Percentiles rank a stretch among this genome's conserved stretches.
phyloP scores from a whole-genome alignment of 192 early-diverging fungal genomes.

The Coemansia sp. region DNA sequence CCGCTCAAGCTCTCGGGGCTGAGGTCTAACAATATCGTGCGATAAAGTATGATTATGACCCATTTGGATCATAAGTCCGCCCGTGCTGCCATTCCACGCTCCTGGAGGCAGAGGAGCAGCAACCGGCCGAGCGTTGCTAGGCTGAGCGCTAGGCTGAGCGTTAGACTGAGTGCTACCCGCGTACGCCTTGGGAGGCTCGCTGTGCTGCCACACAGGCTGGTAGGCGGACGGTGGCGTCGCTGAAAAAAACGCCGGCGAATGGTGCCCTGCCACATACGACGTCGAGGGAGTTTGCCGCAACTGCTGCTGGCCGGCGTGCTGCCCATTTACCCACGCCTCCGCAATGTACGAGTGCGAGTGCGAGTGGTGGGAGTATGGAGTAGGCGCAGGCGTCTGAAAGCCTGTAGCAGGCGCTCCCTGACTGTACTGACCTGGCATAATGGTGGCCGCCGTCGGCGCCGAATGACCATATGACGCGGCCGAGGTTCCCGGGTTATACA shows the following conservation, averaged over 20 bases:
- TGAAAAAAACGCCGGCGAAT: neutral
- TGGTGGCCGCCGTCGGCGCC: neutral
- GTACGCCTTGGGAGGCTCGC: slow-evolving; percentile 35
- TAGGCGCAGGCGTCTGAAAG: slow-evolving; percentile 6
- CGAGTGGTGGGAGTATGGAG: slow-evolving; percentile 12
- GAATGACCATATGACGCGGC: neutral
- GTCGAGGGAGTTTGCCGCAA: neutral
- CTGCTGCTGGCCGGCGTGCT: slow-evolving; percentile 7
- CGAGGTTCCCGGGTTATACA: neutral
- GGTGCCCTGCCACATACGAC: neutral
- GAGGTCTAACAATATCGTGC: neutral
- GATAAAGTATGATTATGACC: neutral
- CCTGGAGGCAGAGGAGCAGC: neutral
- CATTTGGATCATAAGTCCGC: slow-evolving; percentile 17
- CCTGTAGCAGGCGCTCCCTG: neutral
- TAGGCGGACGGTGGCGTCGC: slow-evolving; percentile 1
- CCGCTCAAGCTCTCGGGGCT: neutral
- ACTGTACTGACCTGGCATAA: neutral
- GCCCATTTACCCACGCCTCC: neutral
- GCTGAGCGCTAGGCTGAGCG: neutral
- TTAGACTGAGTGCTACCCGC: neutral
- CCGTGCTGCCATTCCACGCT: slow-evolving; percentile 13
- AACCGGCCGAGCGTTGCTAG: neutral
- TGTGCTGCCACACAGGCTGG: slow-evolving; percentile 53
- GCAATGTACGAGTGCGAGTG: slow-evolving; percentile 15